phyloP scores from a whole-genome alignment of 345 rosid genomes.

The Acer yangbiense region DNA sequence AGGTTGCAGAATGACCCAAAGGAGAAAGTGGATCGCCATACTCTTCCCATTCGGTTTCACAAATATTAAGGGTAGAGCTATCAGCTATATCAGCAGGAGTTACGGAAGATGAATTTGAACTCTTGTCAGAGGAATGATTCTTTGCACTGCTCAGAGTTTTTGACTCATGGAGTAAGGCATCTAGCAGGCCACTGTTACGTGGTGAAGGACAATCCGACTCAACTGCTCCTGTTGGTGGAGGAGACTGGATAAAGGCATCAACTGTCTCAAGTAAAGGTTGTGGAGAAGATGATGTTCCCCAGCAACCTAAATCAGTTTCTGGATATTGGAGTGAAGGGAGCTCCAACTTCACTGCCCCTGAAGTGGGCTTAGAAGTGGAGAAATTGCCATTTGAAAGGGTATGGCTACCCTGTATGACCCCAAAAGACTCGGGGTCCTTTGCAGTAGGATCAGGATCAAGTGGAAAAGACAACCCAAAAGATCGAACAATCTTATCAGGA shows the following conservation, averaged over 20 bases:
- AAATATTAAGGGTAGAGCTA: constrained; percentile 46
- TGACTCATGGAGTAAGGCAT: constrained; percentile 85
- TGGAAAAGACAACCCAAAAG: constrained; percentile 53
- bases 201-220: constrained; percentile 65
- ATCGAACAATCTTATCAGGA: constrained; percentile 41
- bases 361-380: constrained; percentile 80
- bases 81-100: constrained; percentile 58
- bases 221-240: constrained; percentile 51
- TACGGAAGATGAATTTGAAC: constrained; percentile 58
- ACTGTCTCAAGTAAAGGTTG: constrained; percentile 71
- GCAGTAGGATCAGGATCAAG: constrained; percentile 54
- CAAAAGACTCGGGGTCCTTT: constrained; percentile 47
- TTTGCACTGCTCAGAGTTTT: constrained; percentile 65
- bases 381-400: constrained; percentile 79
- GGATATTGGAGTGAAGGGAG: constrained; percentile 99
- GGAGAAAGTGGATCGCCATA: constrained; percentile 61
- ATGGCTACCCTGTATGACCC: constrained; percentile 70
- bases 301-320: constrained; percentile 74
- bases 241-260: constrained; percentile 84
- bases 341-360: constrained; percentile 96
- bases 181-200: constrained; percentile 83
- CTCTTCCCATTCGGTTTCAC: constrained; percentile 65
- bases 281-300: constrained; percentile 64
- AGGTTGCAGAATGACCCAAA: constrained; percentile 60
- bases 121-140: constrained; percentile 66